Percentiles rank a stretch among this genome's conserved stretches.
These are phyloP conservation scores for Sanguinoderma infundibulare DNA, from an alignment of 1,284 basidiomycete genomes.

Conservation along the genomic window DNA sequence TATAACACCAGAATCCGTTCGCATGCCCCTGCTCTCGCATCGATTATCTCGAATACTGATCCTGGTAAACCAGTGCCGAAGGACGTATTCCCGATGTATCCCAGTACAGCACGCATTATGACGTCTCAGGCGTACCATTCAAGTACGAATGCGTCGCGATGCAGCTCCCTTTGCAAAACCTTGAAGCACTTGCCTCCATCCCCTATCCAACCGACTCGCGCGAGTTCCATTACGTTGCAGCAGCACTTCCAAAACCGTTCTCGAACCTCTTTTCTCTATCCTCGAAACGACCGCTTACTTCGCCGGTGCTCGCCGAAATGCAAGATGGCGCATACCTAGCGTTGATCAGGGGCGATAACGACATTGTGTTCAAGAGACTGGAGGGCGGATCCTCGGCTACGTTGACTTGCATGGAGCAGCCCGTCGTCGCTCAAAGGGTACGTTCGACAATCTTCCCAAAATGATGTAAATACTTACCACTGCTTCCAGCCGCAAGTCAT, in stretches of 20 bases:
- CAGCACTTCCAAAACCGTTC: conserved; percentile 45
- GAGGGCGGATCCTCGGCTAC: conserved; percentile 33
- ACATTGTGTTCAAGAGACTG: conserved; percentile 53
- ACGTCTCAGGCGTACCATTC: conserved; percentile 30
- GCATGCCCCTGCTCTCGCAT: no score
- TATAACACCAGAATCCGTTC: no score
- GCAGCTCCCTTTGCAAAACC: conserved; percentile 48
- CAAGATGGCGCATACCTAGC: conserved; percentile 49
- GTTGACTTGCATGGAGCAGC: conserved; percentile 27
- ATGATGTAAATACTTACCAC: not conserved
- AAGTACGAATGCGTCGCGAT: conserved; percentile 55
- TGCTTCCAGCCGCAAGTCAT: conserved; percentile 46
- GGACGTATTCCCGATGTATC: conserved; percentile 39
- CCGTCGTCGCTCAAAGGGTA: not conserved
- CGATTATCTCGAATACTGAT: no score
- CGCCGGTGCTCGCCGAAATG: conserved; percentile 49
- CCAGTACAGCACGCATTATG: conserved; percentile 17
- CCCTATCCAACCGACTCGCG: conserved; percentile 44
- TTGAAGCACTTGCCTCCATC: conserved; percentile 58
- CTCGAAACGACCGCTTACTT: conserved; percentile 44
- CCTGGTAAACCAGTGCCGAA: conserved; percentile 19
- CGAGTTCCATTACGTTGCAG: conserved; percentile 43
- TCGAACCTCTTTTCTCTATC: conserved; percentile 43
- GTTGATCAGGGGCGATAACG: conserved; percentile 47
- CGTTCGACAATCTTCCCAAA: conserved; percentile 7